Evolutionary conservation across 768 basidiomycete genomes (phyloP), one percentile per base, ranked within the genome.

Genomic region (Cystofilobasidium ferigula): DNA sequence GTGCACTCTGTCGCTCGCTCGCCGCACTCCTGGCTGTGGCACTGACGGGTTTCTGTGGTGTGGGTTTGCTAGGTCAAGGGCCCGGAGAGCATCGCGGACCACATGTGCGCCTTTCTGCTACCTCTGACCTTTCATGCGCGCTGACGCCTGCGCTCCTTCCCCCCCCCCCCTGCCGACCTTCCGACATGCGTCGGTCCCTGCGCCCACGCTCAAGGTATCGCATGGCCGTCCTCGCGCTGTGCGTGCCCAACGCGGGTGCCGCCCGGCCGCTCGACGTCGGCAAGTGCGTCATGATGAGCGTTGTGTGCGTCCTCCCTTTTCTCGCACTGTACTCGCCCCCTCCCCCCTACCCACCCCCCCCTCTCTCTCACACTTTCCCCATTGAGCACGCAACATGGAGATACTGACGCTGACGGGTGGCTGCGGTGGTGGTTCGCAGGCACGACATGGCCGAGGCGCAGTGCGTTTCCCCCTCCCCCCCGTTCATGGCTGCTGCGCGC

Each of bases 401-500:
- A 24, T n/a, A n/a, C n/a, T n/a, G n/a, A n/a, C n/a, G n/a, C n/a
- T n/a, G n/a, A n/a, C n/a, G n/a, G n/a, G n/a, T n/a, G n/a, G n/a
- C n/a, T n/a, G n/a, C n/a, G n/a, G n/a, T n/a, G n/a, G n/a, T 14
- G 40, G 10, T 61, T 20, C 12, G 86, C 40, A 89, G 95, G 18
- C 94, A 99, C 72, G 94, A 99, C 76, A 82, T 99, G 18, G 93
- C 93, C 8, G 94, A 99, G 76, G 94, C 94, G 0, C 91, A 80
- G 89, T 86, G 57, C 70, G 69, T 58, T 58, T 13, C 42, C 67
- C 58, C 0, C 59, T 24, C 24, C 3, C 28, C 12, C 24, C 47
- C 10, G n/a, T n/a, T n/a, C n/a, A n/a, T n/a, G n/a, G n/a, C n/a
- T n/a, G n/a, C n/a, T n/a, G n/a, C 28, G 20, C 38, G 18, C 38